Evolutionary conservation across 1,284 basidiomycete species (phyloP), one percentile per base, ranked within the genome.

Genomic region (Ceratobasidium sp.): DNA sequence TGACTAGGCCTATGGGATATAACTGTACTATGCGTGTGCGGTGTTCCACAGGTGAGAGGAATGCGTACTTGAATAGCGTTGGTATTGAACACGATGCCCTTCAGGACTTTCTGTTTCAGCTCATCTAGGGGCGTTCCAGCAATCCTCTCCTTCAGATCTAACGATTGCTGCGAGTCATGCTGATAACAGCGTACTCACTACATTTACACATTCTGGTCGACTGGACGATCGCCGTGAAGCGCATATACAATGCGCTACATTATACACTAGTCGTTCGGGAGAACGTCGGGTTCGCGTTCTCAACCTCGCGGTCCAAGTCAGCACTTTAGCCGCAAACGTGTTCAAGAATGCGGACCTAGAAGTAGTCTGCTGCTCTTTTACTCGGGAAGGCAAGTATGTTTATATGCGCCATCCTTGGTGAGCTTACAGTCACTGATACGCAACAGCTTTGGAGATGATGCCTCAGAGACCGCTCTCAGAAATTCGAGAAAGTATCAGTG

Each of bases 311-410:
- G 78, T 98, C 58, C 89, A 89, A 32, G 88, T 95, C 1, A 72
- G 71, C 1, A 86, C 88, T 54, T 80, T 98, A 69, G 92, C 96
- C 12, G 94, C 90, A 17, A 97, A 93, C 76, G 89, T 99, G 4
- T 99, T 96, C 82, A 87, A 92, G 64, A 93, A 84, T 77, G 95
- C 95, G 27, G 97, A 99, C 79, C 85, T 96, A 81, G 96, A 99
- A 74, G 86, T 91, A 1, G 86, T 90, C 0, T 84, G 96, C 10
- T 85, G 87, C 34, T 83, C 91, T 76, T 79, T 94, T 72, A 82
- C 89, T 40, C 93, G 96, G 75, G 88, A 93, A 78, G 89, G 94
- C 94, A 70, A 76, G 83, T 76, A 7, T n/a, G n/a, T n/a, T n/a
- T 15, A 75, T 69, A 15, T 54, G 15, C 57, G n/a, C 20, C 15